Conservation (phyloP, 140 eudicot genomes). For the Flaveria floridana region DNA sequence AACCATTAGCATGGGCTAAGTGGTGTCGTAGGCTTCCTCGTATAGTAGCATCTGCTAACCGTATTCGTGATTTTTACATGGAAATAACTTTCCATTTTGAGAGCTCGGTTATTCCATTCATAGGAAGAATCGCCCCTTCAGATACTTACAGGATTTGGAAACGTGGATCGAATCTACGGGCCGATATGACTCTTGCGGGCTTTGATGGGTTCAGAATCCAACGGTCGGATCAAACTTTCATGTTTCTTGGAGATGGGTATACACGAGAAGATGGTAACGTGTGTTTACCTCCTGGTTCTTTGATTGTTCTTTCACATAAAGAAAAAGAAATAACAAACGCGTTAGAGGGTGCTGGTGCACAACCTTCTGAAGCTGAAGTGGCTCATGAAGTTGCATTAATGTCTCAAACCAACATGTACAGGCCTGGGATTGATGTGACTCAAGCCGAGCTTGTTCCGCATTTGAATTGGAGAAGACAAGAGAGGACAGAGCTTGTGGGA, state of each 20-base stretch:
- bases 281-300: slow-evolving; percentile 73
- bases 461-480: slow-evolving; percentile 91
- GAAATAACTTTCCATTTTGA: slow-evolving; percentile 90
- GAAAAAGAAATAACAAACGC: slow-evolving; percentile 93
- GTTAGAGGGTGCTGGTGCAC: slow-evolving; percentile 92
- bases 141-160: slow-evolving; percentile 94
- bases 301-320: slow-evolving; percentile 84
- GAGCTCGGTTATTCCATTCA: slow-evolving; percentile 89
- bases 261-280: slow-evolving; percentile 50
- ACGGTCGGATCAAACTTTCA: slow-evolving; percentile 87
- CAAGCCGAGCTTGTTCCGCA: slow-evolving; percentile 95
- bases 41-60: slow-evolving; percentile 71
- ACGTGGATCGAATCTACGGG: slow-evolving; percentile 85
- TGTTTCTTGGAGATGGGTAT: slow-evolving; percentile 87
- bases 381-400: slow-evolving; percentile 91
- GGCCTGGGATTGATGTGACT: slow-evolving; percentile 97
- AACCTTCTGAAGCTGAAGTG: slow-evolving; percentile 89
- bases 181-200: slow-evolving; percentile 96
- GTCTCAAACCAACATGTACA: slow-evolving; percentile 94
- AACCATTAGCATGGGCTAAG: slow-evolving; percentile 95
- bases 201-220: slow-evolving; percentile 93
- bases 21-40: slow-evolving; percentile 97
- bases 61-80: slow-evolving; percentile 88
- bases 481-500: slow-evolving; percentile 82
- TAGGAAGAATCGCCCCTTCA: slow-evolving; percentile 89